These are phyloP conservation scores for Cyclocybe aegerita DNA, from an alignment of 768 basidiomycete genomes.

Conservation along the genomic window DNA sequence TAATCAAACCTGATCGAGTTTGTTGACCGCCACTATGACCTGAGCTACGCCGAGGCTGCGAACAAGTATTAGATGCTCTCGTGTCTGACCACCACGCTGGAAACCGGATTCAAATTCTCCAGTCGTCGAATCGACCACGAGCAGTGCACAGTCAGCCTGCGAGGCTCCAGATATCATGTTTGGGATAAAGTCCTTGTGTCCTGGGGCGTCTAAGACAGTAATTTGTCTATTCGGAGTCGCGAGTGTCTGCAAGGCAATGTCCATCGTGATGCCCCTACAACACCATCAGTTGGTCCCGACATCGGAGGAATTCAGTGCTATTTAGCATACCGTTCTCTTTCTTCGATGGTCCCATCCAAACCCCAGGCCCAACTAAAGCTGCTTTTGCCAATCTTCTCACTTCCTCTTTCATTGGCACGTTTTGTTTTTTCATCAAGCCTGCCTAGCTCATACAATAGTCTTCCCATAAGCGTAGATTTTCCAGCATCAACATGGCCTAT, in stretches of 20 bases:
- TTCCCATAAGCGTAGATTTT: slow-evolving; percentile 96
- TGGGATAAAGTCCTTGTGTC: slow-evolving; percentile 96
- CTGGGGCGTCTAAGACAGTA: slow-evolving; percentile 96
- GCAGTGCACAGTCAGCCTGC: slow-evolving; percentile 92
- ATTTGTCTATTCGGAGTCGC: slow-evolving; percentile 74
- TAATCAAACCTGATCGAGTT: slow-evolving; percentile 76
- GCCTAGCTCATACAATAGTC: slow-evolving; percentile 90
- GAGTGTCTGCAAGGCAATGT: slow-evolving; percentile 84
- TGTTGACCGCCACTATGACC: slow-evolving; percentile 91
- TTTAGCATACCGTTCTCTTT: slow-evolving; percentile 76
- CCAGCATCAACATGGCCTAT: slow-evolving; percentile 98
- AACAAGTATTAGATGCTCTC: slow-evolving; percentile 91
- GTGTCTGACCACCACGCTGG: slow-evolving; percentile 89
- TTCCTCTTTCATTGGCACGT: slow-evolving; percentile 84
- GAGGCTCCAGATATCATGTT: slow-evolving; percentile 99
- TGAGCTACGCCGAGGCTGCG: slow-evolving; percentile 91
- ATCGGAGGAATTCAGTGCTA: too few species aligned
- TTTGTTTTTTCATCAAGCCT: slow-evolving; percentile 83
- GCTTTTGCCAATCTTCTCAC: slow-evolving; percentile 85
- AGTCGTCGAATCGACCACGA: slow-evolving; percentile 86
- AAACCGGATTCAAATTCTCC: slow-evolving; percentile 98
- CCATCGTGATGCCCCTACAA: slow-evolving; percentile 94
- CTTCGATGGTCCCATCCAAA: slow-evolving; percentile 89
- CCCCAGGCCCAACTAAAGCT: slow-evolving; percentile 99
- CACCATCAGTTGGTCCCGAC: slow-evolving; percentile 2